Conservation (phyloP, 1,139 yeast genomes). For the Sugiyamaella grinbergsii region DNA sequence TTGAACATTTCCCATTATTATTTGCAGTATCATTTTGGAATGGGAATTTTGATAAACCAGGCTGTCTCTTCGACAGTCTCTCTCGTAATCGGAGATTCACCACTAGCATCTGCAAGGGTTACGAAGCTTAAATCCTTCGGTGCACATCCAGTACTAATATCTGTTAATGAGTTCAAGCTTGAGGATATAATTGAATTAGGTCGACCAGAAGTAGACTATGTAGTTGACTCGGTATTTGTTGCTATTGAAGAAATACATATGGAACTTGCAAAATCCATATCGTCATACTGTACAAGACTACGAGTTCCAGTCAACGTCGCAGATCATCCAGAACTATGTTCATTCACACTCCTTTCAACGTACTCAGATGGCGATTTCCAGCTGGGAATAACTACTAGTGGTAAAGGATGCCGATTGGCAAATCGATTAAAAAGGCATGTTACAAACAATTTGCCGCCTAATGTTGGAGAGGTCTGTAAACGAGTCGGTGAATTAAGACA, state of each 20-base stretch:
- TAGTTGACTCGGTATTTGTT: slow-evolving; percentile 78
- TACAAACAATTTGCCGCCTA: slow-evolving; percentile 59
- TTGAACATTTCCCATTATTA: not conserved
- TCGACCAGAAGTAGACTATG: slow-evolving; percentile 57
- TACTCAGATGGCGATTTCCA: slow-evolving; percentile 73
- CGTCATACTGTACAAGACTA: slow-evolving; percentile 53
- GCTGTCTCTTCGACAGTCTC: slow-evolving; percentile 57
- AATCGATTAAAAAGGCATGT: slow-evolving; percentile 77
- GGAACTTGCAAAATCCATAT: slow-evolving; percentile 48
- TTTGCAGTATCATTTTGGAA: slow-evolving; percentile 1
- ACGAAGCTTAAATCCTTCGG: slow-evolving; percentile 55
- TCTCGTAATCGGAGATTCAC: slow-evolving; percentile 61
- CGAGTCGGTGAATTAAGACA: slow-evolving; percentile 68
- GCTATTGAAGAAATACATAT: slow-evolving; percentile 45
- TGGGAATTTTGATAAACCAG: slow-evolving; percentile 53
- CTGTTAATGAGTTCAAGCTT: slow-evolving; percentile 3
- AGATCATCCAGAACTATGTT: slow-evolving; percentile 70
- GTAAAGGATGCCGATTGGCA: slow-evolving; percentile 89
- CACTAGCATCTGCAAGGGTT: slow-evolving; percentile 55
- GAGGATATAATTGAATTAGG: slow-evolving; percentile 51
- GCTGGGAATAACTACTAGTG: slow-evolving; percentile 81
- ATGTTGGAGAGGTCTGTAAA: slow-evolving; percentile 68
- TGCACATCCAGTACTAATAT: slow-evolving; percentile 58
- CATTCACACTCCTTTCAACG: slow-evolving; percentile 77
- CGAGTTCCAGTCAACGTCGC: slow-evolving; percentile 83